Base-by-base conservation (phyloP, 164 flowering plant species). In the Echeveria elegans region DNA sequence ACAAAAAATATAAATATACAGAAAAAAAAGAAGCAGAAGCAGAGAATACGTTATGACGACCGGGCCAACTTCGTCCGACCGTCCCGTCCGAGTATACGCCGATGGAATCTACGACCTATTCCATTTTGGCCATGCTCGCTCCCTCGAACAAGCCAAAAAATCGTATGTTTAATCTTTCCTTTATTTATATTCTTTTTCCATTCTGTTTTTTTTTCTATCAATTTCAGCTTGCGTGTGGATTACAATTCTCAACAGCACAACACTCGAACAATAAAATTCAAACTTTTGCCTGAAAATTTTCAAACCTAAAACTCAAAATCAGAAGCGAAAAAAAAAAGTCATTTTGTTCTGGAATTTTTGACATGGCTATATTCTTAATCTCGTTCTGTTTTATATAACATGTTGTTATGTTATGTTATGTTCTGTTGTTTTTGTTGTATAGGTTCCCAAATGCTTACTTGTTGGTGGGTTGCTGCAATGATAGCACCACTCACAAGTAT, bases 381-480 rank as follows among this genome's bases (percentile, higher is more conserved):
- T n/a, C n/a, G n/a, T n/a, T n/a, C n/a, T 53, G 9, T 21, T 21
- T 9, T 26, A n/a, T 26, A n/a, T 66, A 18, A 29, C n/a, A n/a
- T n/a, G 37, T 7, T 34, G 37, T n/a, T 34, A 3, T 34, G 37
- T 34, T 40, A 15, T 9, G n/a, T n/a, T n/a, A n/a, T n/a, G n/a
- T n/a, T n/a, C n/a, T n/a, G n/a, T n/a, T n/a, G n/a, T 34, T 3
- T 34, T 34, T 34, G 37, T 34, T 40, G 45, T 9, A n/a, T 31
- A 93, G 97, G 85, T 90, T 89, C 36, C 97, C 97, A 19, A 88
- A 93, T 63, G 82, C 97, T 0, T 90, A 84, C 70, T 71, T 93
- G 72, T 84, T 90, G 45, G 45, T 40, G 45, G 45, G 45, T 8
- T 40, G 45, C 45, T 40, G 45, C 45, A 40, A 40, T 40, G 45